Percentiles rank a stretch among this genome's conserved stretches.
Conservation (phyloP, 2,329 filamentous ascomycete genomes). For the Plenodomus biglobosus region DNA sequence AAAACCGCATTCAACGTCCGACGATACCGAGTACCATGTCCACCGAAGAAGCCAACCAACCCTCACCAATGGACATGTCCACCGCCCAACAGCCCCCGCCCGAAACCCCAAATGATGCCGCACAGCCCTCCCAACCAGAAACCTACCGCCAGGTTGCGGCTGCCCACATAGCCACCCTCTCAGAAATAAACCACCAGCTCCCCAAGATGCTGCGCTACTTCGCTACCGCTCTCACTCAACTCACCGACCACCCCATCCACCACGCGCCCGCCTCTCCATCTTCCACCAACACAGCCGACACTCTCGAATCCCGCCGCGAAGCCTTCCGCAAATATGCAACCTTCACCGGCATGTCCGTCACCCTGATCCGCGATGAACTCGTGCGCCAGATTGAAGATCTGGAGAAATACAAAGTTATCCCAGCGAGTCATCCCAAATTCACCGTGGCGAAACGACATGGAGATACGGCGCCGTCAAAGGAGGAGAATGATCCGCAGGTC, state of each 20-base stretch:
- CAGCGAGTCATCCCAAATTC: slow-evolving; percentile 27
- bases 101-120: not conserved
- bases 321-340: slow-evolving; percentile 57
- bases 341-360: slow-evolving; percentile 71
- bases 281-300: slow-evolving; percentile 32
- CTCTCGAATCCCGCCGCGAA: slow-evolving; percentile 48
- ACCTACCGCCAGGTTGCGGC: slow-evolving; percentile 36
- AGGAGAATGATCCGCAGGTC: slow-evolving; percentile 24
- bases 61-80: not conserved
- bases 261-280: slow-evolving; percentile 20
- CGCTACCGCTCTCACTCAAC: slow-evolving; percentile 73
- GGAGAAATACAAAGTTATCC: slow-evolving; percentile 36
- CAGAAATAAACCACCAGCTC: slow-evolving; percentile 30
- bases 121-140: slow-evolving; percentile 8
- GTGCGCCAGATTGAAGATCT: slow-evolving; percentile 36
- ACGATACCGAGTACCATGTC: not conserved
- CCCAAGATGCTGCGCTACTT: slow-evolving; percentile 69
- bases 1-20: no score
- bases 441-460: slow-evolving; percentile 6
- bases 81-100: not conserved
- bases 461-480: slow-evolving; percentile 5
- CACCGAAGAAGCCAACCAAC: not conserved
- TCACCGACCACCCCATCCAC: slow-evolving; percentile 53
- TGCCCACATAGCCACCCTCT: slow-evolving; percentile 37
- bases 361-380: slow-evolving; percentile 43